Conservation (phyloP, 345 rosid genomes). For the Rubroshorea leprosula region DNA sequence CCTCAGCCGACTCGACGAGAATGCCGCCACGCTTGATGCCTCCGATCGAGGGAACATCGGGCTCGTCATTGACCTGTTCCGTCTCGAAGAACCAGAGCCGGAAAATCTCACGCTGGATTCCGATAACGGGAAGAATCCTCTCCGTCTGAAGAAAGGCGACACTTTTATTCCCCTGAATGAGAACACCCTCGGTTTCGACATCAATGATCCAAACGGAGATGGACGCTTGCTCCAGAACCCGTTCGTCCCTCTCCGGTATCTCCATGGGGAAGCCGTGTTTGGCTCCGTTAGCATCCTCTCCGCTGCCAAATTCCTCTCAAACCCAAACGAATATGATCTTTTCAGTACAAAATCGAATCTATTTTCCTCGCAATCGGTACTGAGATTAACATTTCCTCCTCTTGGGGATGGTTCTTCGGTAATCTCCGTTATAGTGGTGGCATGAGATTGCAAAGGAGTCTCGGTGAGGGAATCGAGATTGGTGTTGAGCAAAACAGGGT, state of each 20-base stretch:
- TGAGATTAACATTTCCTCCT: constrained; percentile 15
- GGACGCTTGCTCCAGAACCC: constrained; percentile 74
- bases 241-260: constrained; percentile 42
- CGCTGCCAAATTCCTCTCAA: constrained; percentile 63
- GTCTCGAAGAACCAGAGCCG: constrained; percentile 51
- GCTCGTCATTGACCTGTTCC: constrained; percentile 74
- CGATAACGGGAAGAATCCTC: constrained; percentile 65
- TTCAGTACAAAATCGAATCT: constrained; percentile 45
- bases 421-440: constrained; percentile 36
- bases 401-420: constrained; percentile 50
- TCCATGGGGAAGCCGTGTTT: constrained; percentile 75
- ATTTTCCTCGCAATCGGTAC: constrained; percentile 35
- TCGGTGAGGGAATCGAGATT: constrained; percentile 30
- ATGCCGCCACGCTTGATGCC: constrained; percentile 32
- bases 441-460: constrained; percentile 6
- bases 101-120: constrained; percentile 60
- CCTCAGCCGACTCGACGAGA: constrained; percentile 79
- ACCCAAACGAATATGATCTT: constrained; percentile 78
- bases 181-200: constrained; percentile 67
- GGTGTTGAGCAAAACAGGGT: constrained; percentile 25
- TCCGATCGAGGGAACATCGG: constrained; percentile 58
- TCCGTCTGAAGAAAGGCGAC: constrained; percentile 65
- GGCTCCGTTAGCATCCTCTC: constrained; percentile 71
- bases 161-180: constrained; percentile 63
- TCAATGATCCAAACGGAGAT: constrained; percentile 75